Evolutionary conservation across 1,284 basidiomycete genomes (phyloP).

Genomic region (Ceratobasidium sp.): DNA sequence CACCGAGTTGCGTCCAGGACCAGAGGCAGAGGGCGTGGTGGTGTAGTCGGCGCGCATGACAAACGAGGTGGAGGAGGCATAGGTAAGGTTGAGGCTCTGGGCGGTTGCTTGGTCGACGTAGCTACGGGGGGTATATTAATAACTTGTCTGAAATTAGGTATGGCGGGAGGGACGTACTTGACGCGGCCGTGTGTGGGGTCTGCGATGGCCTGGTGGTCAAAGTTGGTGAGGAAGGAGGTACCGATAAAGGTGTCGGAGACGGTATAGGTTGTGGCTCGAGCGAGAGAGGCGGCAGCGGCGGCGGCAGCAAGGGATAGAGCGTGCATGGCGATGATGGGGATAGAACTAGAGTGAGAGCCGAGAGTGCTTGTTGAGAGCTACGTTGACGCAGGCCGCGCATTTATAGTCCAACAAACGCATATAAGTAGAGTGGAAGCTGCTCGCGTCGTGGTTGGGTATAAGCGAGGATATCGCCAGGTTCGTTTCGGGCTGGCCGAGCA

Average conservation of each 20-base stretch:
- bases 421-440: not conserved
- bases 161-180: constrained; percentile 59
- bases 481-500: constrained; percentile 10
- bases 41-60: constrained; percentile 58
- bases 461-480: not conserved
- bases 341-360: not conserved
- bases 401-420: constrained; percentile 1
- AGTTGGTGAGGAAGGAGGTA: constrained; percentile 62
- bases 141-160: constrained; percentile 56
- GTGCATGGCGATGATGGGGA: constrained; percentile 3
- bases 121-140: constrained; percentile 61
- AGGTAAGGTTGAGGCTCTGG: constrained; percentile 61
- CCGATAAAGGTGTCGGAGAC: constrained; percentile 62
- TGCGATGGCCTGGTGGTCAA: constrained; percentile 62
- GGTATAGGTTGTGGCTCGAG: constrained; percentile 34
- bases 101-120: constrained; percentile 65
- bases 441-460: constrained; percentile 6
- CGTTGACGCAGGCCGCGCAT: not conserved
- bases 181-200: constrained; percentile 74
- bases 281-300: constrained; percentile 18
- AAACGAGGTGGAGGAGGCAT: constrained; percentile 60
- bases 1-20: constrained; percentile 56
- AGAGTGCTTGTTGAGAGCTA: not conserved
- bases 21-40: constrained; percentile 52
- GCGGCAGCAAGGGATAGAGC: constrained; percentile 18